Conservation (phyloP, 192 early-diverging fungal species). For the Backusella circina region DNA sequence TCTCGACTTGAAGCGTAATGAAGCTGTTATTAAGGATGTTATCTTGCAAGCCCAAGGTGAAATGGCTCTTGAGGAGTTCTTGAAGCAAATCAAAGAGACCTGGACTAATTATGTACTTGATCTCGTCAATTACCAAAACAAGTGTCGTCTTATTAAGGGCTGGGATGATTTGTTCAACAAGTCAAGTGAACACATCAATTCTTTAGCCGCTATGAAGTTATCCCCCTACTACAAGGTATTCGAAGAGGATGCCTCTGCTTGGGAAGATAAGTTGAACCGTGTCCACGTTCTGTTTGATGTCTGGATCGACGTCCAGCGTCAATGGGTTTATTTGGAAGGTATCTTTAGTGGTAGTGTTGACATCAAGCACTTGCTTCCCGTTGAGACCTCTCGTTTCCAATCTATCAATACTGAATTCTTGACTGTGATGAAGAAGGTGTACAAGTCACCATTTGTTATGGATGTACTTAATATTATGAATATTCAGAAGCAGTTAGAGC, state of each 20-base stretch:
- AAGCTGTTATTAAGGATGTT: constrained; percentile 81
- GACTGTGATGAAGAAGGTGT: constrained; percentile 97
- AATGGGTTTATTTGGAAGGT: constrained; percentile 99
- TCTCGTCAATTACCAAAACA: constrained; percentile 96
- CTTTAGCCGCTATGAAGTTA: constrained; percentile 93
- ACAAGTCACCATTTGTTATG: constrained; percentile 95
- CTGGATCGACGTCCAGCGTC: constrained; percentile 99
- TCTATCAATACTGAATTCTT: constrained; percentile 99
- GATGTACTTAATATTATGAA: constrained; percentile 91
- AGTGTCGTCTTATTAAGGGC: constrained; percentile 91
- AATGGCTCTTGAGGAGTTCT: constrained; percentile 99
- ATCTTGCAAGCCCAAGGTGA: constrained; percentile 95
- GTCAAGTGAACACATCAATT: constrained; percentile 92
- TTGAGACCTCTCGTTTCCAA: constrained; percentile 94
- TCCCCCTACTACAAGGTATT: constrained; percentile 98
- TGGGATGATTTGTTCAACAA: constrained; percentile 99
- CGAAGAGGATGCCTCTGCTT: constrained; percentile 90
- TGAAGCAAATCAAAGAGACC: constrained; percentile 85
- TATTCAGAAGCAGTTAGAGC: constrained; percentile 94
- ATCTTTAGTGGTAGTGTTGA: constrained; percentile 96
- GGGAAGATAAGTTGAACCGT: constrained; percentile 97
- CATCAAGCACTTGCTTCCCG: constrained; percentile 95
- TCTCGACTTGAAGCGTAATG: constrained; percentile 84
- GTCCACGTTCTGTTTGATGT: constrained; percentile 97
- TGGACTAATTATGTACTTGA: constrained; percentile 94